Conservation (phyloP, 2,329 filamentous ascomycete species). For the Hymenoscyphus occultus region DNA sequence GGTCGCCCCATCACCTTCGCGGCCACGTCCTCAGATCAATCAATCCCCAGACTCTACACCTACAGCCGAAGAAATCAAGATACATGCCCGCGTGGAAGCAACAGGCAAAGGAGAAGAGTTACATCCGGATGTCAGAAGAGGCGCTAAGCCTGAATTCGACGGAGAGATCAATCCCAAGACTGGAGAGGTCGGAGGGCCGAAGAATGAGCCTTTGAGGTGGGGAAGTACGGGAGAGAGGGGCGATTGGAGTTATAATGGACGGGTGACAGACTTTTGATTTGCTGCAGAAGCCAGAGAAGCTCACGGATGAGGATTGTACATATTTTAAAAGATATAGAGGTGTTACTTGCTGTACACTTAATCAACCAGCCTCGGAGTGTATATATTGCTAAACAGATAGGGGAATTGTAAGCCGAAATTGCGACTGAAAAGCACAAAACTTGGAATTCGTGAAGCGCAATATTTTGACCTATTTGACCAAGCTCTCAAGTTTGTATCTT, state of each 20-base stretch:
- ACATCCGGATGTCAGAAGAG: slow-evolving; percentile 69
- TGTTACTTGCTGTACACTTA: neutral
- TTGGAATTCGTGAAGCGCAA: too few species aligned
- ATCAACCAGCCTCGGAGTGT: neutral
- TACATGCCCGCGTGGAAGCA: slow-evolving; percentile 46
- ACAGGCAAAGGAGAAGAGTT: slow-evolving; percentile 61
- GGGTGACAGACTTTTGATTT: slow-evolving; percentile 80
- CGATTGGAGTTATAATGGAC: slow-evolving; percentile 90
- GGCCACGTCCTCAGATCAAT: slow-evolving; percentile 43
- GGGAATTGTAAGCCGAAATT: neutral
- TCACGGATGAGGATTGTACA: neutral
- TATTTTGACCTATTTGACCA: too few species aligned
- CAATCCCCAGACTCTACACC: slow-evolving; percentile 42
- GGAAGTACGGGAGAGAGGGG: slow-evolving; percentile 59
- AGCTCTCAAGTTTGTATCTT: too few species aligned
- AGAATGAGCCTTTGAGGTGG: slow-evolving; percentile 95
- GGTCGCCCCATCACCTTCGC: slow-evolving; percentile 29
- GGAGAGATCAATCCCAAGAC: slow-evolving; percentile 91
- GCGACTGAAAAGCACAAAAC: too few species aligned
- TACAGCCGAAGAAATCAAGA: slow-evolving; percentile 28
- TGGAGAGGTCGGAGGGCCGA: slow-evolving; percentile 92
- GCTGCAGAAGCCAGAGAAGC: neutral
- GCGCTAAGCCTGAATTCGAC: slow-evolving; percentile 86
- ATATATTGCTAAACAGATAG: neutral
- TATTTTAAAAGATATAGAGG: neutral